A percentile compares a stretch with the other conserved stretches of the same genome.
Evolutionary conservation across 2,329 filamentous ascomycete genomes (phyloP).

Genomic region (Stachybotrys chlorohalonatus): DNA sequence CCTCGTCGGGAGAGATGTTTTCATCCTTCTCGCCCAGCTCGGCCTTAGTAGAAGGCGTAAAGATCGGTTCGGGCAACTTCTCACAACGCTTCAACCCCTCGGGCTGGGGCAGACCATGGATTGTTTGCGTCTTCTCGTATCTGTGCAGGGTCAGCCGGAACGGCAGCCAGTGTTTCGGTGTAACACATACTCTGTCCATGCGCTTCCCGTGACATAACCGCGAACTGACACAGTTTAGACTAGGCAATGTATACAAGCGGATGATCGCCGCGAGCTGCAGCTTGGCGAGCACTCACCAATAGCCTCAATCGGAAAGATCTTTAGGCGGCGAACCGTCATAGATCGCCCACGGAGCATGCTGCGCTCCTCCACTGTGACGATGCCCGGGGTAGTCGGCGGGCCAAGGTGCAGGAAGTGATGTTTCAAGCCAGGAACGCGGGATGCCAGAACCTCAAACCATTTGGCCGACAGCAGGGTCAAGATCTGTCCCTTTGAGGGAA

Average conservation of each 20-base stretch:
- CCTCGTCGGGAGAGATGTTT: conserved; percentile 1
- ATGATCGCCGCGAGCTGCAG: too few relatives aligned
- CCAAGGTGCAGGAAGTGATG: background rate
- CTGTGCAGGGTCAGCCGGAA: background rate
- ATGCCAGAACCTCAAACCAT: background rate
- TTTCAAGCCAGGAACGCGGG: background rate
- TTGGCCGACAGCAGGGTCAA: background rate
- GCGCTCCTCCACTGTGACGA: background rate
- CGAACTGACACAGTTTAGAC: background rate
- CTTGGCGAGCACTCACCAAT: background rate
- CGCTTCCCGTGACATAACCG: background rate
- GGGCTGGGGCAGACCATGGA: background rate
- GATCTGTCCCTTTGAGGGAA: background rate
- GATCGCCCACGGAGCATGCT: background rate
- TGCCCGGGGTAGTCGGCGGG: background rate
- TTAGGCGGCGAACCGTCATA: background rate
- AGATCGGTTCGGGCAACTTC: background rate
- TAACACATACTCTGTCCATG: background rate
- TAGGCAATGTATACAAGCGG: background rate
- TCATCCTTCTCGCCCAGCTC: conserved; percentile 1
- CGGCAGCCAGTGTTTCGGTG: background rate
- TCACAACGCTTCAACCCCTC: background rate
- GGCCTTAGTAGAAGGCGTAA: background rate
- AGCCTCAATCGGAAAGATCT: background rate
- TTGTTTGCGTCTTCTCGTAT: background rate